phyloP scores from a whole-genome alignment of 768 basidiomycete genomes.

The Leccinellum luteum region DNA sequence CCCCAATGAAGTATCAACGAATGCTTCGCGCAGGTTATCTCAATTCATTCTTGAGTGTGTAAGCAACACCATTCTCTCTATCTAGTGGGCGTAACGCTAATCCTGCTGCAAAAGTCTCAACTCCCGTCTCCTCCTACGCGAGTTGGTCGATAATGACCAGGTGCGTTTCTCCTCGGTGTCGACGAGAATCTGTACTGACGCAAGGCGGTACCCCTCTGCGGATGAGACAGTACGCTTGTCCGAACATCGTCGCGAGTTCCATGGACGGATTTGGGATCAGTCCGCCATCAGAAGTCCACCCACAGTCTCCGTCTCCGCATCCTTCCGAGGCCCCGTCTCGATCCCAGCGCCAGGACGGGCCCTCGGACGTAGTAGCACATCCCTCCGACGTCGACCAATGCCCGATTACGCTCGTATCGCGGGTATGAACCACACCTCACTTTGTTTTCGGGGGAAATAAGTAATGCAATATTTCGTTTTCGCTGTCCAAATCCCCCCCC shows the following conservation, averaged over 20 bases:
- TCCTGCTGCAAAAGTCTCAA: constrained; percentile 19
- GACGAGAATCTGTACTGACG: background rate
- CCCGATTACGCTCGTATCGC: constrained; percentile 15
- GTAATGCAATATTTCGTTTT: background rate
- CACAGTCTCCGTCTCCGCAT: constrained; percentile 10
- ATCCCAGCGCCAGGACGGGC: background rate
- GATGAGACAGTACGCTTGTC: constrained; percentile 20
- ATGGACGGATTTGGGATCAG: constrained; percentile 17
- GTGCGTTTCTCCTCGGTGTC: constrained; percentile 3
- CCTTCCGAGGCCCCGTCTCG: background rate
- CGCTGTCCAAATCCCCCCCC: background rate
- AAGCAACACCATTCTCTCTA: constrained; percentile 2
- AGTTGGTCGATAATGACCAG: constrained; percentile 26
- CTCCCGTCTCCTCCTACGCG: constrained; percentile 28
- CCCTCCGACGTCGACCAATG: constrained; percentile 1
- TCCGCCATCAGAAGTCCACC: constrained; percentile 9
- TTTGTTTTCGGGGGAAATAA: background rate
- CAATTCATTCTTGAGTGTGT: constrained; percentile 39
- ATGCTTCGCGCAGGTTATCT: constrained; percentile 30
- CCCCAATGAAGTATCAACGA: background rate
- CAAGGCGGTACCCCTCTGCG: background rate
- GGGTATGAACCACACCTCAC: constrained; percentile 2
- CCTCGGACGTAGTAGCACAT: background rate
- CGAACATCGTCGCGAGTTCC: constrained; percentile 24
- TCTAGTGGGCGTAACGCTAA: background rate